phyloP scores from a whole-genome alignment of 805 yeast species.

The Candida argentea region DNA sequence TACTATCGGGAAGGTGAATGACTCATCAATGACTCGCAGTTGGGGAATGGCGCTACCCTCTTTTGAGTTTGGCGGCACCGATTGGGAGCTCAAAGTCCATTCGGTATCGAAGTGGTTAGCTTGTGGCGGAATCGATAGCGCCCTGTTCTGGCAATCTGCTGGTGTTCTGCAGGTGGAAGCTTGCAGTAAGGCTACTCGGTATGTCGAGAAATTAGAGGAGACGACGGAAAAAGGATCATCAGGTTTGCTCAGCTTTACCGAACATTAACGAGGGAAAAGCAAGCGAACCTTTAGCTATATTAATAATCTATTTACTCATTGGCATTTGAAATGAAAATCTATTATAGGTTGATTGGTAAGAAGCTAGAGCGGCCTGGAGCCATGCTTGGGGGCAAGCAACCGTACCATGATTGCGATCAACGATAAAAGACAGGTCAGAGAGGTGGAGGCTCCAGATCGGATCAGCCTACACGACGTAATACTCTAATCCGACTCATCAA shows the following conservation, averaged over 20 bases:
- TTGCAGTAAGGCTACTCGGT: constrained; percentile 12
- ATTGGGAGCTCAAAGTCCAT: constrained; percentile 17
- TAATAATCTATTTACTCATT: no score
- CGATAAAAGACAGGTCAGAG: no score
- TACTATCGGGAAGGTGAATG: constrained; percentile 6
- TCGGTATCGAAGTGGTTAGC: constrained; percentile 16
- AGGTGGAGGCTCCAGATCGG: constrained; percentile 5
- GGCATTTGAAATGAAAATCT: no score
- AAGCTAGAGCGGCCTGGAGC: no score
- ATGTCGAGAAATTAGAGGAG: constrained; percentile 14
- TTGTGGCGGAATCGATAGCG: constrained; percentile 12
- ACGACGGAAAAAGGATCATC: no score
- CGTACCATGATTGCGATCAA: no score
- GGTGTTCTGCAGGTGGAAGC: constrained; percentile 8
- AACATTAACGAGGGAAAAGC: no score
- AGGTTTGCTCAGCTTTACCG: no score
- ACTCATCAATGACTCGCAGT: constrained; percentile 7
- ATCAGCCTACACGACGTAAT: no score
- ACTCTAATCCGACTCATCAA: constrained; percentile 1
- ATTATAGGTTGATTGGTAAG: no score
- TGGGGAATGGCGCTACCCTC: constrained; percentile 12
- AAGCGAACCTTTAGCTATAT: no score
- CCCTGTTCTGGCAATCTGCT: constrained; percentile 11
- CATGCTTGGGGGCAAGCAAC: no score
- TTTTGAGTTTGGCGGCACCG: constrained; percentile 9